These are phyloP conservation scores for Byssochlamys sp. DNA, from an alignment of 2,329 filamentous ascomycete genomes.

Conservation along the genomic window DNA sequence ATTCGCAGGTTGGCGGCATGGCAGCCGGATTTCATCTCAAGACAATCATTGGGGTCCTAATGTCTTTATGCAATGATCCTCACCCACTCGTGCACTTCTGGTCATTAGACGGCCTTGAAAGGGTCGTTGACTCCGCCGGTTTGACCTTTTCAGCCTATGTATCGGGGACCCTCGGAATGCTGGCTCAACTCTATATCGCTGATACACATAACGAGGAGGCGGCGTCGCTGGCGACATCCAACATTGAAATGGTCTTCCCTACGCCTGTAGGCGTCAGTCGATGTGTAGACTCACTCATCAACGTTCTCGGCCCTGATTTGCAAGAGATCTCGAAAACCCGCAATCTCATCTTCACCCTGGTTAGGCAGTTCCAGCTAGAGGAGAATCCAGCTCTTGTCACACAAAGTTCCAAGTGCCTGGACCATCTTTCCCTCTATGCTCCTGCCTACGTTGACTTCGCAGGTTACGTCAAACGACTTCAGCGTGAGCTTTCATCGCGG, in stretches of 20 bases:
- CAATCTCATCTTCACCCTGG: conserved; percentile 78
- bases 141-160: conserved; percentile 87
- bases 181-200: conserved; percentile 82
- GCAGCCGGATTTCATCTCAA: conserved; percentile 92
- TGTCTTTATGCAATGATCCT: conserved; percentile 91
- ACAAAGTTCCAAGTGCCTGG: conserved; percentile 71
- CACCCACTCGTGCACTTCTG: conserved; percentile 94
- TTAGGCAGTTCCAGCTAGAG: conserved; percentile 72
- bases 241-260: conserved; percentile 75
- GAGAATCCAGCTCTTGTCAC: conserved; percentile 60
- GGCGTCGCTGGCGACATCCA: conserved; percentile 70
- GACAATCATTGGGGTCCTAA: conserved; percentile 93
- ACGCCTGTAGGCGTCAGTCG: conserved; percentile 74
- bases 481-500: conserved; percentile 63
- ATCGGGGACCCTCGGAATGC: conserved; percentile 80
- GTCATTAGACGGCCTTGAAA: conserved; percentile 78
- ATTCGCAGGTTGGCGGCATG: conserved; percentile 94
- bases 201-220: conserved; percentile 86
- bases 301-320: conserved; percentile 87
- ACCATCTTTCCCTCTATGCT: conserved; percentile 86
- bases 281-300: conserved; percentile 90
- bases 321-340: conserved; percentile 87
- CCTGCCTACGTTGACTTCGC: conserved; percentile 75
- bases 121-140: conserved; percentile 83
- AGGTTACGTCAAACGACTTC: conserved; percentile 72